A percentile compares a stretch with the other conserved stretches of the same genome.
These are phyloP conservation scores for Solanum piurae DNA, from an alignment of 257 asterid species.

Conservation along the genomic window DNA sequence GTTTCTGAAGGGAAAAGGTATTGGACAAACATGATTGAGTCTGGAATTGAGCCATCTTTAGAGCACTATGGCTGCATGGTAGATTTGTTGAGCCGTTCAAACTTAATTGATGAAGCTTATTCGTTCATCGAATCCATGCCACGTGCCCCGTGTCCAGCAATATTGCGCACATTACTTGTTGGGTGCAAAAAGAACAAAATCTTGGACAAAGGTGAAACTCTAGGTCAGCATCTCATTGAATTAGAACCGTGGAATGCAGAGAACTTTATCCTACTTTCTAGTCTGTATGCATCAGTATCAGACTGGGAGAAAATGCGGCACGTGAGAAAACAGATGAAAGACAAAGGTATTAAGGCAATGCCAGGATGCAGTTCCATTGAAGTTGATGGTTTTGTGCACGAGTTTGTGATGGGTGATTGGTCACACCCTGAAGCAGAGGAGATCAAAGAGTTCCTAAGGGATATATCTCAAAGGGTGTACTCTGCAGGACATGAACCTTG, in stretches of 20 bases:
- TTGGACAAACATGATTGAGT: slow-evolving; percentile 44
- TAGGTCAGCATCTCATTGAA: slow-evolving; percentile 37
- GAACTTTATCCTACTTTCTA: slow-evolving; percentile 49
- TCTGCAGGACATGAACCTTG: slow-evolving; percentile 50
- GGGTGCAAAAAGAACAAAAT: slow-evolving; percentile 45
- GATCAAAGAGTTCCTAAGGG: slow-evolving; percentile 23
- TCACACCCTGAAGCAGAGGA: slow-evolving; percentile 48
- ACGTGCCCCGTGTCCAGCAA: slow-evolving; percentile 41
- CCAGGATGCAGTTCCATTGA: slow-evolving; percentile 63
- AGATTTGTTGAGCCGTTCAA: slow-evolving; percentile 46
- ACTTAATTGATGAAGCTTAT: slow-evolving; percentile 38
- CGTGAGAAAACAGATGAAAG: slow-evolving; percentile 49
- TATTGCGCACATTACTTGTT: slow-evolving; percentile 50
- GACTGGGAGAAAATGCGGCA: slow-evolving; percentile 57
- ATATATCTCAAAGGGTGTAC: slow-evolving; percentile 35
- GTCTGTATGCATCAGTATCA: slow-evolving; percentile 40
- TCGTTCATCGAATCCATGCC: slow-evolving; percentile 40
- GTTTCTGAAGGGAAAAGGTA: slow-evolving; percentile 43
- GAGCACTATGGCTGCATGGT: slow-evolving; percentile 76
- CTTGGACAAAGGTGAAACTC: slow-evolving; percentile 35
- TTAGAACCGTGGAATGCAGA: slow-evolving; percentile 60
- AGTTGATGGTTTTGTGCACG: slow-evolving; percentile 46
- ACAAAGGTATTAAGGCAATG: slow-evolving; percentile 36
- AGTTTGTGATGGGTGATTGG: slow-evolving; percentile 49
- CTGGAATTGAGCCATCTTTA: slow-evolving; percentile 55